These are phyloP conservation scores for Ilyonectria mors-panacis DNA, from an alignment of 2,329 filamentous ascomycete species.

Conservation along the genomic window DNA sequence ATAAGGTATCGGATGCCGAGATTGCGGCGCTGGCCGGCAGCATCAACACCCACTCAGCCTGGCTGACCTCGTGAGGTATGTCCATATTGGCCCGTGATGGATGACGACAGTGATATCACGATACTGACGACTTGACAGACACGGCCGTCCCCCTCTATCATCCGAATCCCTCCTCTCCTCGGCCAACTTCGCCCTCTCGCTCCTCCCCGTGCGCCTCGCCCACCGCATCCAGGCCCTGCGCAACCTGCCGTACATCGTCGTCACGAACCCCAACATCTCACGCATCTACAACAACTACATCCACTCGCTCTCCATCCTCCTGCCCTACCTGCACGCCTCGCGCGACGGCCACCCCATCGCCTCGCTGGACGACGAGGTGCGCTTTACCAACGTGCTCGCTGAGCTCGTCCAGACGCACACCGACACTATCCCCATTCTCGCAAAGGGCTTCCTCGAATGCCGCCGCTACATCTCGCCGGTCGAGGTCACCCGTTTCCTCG, in stretches of 20 bases:
- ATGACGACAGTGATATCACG: not conserved
- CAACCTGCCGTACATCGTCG: constrained; percentile 96
- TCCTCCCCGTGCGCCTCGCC: constrained; percentile 92
- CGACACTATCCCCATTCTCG: constrained; percentile 94
- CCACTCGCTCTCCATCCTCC: constrained; percentile 89
- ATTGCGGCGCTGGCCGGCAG: constrained; percentile 84
- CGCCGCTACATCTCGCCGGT: constrained; percentile 86
- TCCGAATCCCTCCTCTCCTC: constrained; percentile 86
- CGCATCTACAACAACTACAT: constrained; percentile 97
- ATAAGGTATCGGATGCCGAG: constrained; percentile 76
- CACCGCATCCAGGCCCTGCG: constrained; percentile 94
- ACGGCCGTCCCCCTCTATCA: constrained; percentile 88
- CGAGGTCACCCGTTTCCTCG: constrained; percentile 92
- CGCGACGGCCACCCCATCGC: constrained; percentile 55
- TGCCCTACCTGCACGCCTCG: constrained; percentile 80
- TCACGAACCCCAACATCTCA: constrained; percentile 95
- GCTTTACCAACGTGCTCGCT: constrained; percentile 92
- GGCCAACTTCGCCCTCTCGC: constrained; percentile 94
- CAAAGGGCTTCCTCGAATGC: constrained; percentile 93
- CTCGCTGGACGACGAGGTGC: constrained; percentile 87
- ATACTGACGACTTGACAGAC: constrained; percentile 55
- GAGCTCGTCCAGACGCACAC: constrained; percentile 96
- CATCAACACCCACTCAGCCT: constrained; percentile 87
- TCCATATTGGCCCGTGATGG: not conserved
- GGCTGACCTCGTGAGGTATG: constrained; percentile 88